Evolutionary conservation across 2,329 filamentous ascomycete species (phyloP).

Genomic region (Tolypocladium album): DNA sequence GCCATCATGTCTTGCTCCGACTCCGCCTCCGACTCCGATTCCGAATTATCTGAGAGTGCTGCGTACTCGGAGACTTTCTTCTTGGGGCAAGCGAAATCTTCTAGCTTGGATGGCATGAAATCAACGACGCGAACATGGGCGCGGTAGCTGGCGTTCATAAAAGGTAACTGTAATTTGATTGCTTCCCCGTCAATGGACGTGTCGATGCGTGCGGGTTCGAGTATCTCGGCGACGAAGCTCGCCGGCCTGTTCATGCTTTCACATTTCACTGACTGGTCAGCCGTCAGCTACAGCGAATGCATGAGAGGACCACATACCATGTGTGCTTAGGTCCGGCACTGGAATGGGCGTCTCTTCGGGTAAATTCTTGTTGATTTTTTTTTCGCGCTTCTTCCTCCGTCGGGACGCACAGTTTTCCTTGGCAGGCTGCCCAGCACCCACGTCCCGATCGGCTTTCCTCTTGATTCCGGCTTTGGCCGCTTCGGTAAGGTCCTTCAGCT

Average conservation of each 20-base stretch:
- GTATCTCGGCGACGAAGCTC: conserved; percentile 27
- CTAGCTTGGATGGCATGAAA: conserved; percentile 59
- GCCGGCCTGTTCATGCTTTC: conserved; percentile 27
- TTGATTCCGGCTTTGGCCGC: conserved; percentile 26
- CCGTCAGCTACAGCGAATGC: neutral
- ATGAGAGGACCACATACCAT: conserved; percentile 12
- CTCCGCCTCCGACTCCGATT: conserved; percentile 8
- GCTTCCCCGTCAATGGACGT: conserved; percentile 29
- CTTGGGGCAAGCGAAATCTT: conserved; percentile 54
- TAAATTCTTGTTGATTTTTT: conserved; percentile 5
- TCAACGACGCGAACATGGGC: conserved; percentile 68
- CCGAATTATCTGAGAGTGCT: conserved; percentile 32
- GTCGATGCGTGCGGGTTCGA: conserved; percentile 26
- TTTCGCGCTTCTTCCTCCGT: conserved; percentile 8
- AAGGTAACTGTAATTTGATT: conserved; percentile 46
- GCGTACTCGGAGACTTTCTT: conserved; percentile 34
- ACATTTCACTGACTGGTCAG: conserved; percentile 28
- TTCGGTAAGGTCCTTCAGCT: conserved; percentile 25
- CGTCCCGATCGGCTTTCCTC: conserved; percentile 20
- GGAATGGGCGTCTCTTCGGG: conserved; percentile 8
- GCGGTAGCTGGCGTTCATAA: conserved; percentile 63
- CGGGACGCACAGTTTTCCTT: conserved; percentile 15
- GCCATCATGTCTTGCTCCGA: conserved; percentile 9
- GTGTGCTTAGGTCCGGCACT: conserved; percentile 17
- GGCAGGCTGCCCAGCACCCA: conserved; percentile 11